These are phyloP conservation scores for Leptomonas seymouri DNA, from an alignment of 208 protist genomes.

Conservation along the genomic window DNA sequence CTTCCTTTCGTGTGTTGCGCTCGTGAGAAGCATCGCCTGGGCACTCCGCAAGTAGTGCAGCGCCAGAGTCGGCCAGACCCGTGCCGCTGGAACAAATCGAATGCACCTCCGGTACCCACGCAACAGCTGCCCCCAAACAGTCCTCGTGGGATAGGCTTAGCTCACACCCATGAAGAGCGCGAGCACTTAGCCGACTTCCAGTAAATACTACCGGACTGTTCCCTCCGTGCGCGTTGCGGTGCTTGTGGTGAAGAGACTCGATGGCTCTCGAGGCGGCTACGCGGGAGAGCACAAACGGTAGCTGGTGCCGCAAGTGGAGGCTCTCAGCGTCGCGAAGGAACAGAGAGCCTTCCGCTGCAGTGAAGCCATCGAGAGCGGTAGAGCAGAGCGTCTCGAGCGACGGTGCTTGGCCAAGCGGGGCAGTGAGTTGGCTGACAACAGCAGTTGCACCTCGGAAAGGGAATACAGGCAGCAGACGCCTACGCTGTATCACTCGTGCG, in stretches of 20 bases:
- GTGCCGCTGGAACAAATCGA: no score
- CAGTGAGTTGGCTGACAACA: not conserved
- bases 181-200: constrained; percentile 31
- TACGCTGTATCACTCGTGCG: not conserved
- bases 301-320: constrained; percentile 45
- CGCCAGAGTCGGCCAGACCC: no score
- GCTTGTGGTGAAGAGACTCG: not conserved
- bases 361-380: constrained; percentile 4
- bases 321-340: constrained; percentile 1
- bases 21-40: no score
- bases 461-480: not conserved
- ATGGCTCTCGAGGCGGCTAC: constrained; percentile 58
- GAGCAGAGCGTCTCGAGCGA: constrained; percentile 4
- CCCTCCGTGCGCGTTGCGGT: not conserved
- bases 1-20: no score
- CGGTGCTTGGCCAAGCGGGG: not conserved
- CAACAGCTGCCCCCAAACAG: constrained; percentile 41
- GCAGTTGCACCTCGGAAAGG: constrained; percentile 8
- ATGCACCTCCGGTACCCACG: constrained; percentile 24
- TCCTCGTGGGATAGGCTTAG: constrained; percentile 67
- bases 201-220: constrained; percentile 29
- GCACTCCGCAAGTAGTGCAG: no score
- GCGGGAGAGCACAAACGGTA: constrained; percentile 66
- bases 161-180: constrained; percentile 24
- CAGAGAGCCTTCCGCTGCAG: not conserved